Evolutionary conservation across 2,329 filamentous ascomycete species (phyloP), one percentile per base, ranked within the genome.

Genomic region (Cladosporium phlei): DNA sequence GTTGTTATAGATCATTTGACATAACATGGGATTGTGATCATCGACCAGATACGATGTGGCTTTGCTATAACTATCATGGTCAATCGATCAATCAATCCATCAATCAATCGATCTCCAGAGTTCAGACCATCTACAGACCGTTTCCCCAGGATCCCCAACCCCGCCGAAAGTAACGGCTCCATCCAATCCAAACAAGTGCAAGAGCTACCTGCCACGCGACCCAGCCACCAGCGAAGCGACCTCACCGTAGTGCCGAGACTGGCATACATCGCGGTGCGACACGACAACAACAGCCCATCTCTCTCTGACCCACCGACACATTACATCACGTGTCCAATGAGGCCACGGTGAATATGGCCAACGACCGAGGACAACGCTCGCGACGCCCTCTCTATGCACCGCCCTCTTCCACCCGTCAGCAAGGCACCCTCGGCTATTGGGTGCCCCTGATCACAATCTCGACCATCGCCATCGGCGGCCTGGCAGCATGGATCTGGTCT

Each of bases 401-500:
- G 32, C 49, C 52, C 20, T 49, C 55, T 22, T 43, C 53, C 38
- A 79, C 69, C 74, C 77, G 66, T 73, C 77, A 56, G 37, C 66
- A 69, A 59, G 67, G 66, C 64, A 77, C 80, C 56, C 79, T 87
- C 70, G 79, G 83, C 61, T 91, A 94, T 70, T 96, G 90, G 88
- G 80, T 95, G 50, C 91, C 91, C 52, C 77, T 97, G 47, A 84
- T 83, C 55, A 69, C 95, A 54, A 96, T 90, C 39, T 82, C 95
- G 49, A 90, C 88, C 37, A 81, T 94, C 57, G 91, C 91, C 51
- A 88, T 90, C 17, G 83, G 86, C 46, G 89, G 90, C 25, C 71
- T 95, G 38, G 90, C 84, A 43, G 88, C 88, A 48, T 97, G 91
- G 91, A 81, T 90, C 51, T 95, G 89, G 89, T 94, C 86, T 66